A percentile compares a stretch with the other conserved stretches of the same genome.
Conservation (phyloP, 257 asterid species). For the Salvia rosmarinus region DNA sequence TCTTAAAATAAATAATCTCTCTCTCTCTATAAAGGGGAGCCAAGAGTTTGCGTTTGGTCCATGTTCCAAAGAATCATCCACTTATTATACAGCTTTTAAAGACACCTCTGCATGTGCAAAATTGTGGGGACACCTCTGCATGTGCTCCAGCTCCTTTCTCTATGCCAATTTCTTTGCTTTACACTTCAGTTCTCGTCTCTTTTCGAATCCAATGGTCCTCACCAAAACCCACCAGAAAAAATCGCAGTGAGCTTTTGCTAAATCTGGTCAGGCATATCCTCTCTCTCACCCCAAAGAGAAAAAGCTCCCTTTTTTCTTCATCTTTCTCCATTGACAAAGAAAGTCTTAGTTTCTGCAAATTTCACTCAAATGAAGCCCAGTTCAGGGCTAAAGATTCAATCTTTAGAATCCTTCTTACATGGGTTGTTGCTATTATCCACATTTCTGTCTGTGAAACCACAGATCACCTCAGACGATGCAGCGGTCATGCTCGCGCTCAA, state of each 20-base stretch:
- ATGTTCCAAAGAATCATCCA: slow-evolving; percentile 58
- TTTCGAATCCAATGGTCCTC: slow-evolving; percentile 32
- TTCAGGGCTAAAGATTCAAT: slow-evolving; percentile 46
- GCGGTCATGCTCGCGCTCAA: slow-evolving; percentile 72
- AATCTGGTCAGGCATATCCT: slow-evolving; percentile 4
- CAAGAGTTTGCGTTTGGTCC: slow-evolving; percentile 40
- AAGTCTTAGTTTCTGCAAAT: slow-evolving; percentile 12
- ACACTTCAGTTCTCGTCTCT: slow-evolving; percentile 21
- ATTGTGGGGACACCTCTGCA: slow-evolving; percentile 42
- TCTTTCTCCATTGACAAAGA: slow-evolving; percentile 1
- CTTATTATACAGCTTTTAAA: slow-evolving; percentile 48
- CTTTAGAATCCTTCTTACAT: slow-evolving; percentile 41
- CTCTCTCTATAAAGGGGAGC: neutral
- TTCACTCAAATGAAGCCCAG: slow-evolving; percentile 47
- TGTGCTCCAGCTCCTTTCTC: slow-evolving; percentile 49
- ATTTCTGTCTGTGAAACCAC: slow-evolving; percentile 42
- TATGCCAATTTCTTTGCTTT: slow-evolving; percentile 7
- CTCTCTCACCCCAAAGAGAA: slow-evolving; percentile 23
- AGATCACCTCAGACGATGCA: slow-evolving; percentile 51
- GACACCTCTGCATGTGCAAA: slow-evolving; percentile 31
- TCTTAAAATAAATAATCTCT: too few species aligned
- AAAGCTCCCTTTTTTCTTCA: slow-evolving; percentile 20
- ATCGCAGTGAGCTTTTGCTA: too few species aligned
- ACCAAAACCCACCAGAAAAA: slow-evolving; percentile 12
- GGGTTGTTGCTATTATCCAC: slow-evolving; percentile 45